Base-by-base conservation (phyloP, 1,139 yeast species). In the Debaryomyces fabryi region DNA sequence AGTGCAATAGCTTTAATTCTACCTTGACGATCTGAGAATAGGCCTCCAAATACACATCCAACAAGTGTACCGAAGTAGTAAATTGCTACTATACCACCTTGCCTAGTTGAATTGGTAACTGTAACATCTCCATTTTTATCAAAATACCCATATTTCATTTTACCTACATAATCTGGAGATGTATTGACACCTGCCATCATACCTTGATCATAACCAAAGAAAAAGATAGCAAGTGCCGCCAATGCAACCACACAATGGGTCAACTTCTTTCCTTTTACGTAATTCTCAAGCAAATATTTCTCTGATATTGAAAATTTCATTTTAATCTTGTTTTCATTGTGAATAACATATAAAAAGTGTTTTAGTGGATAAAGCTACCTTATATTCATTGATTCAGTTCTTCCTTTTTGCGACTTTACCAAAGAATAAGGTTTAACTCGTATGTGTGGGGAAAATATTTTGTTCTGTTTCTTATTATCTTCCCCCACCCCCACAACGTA, bases 201-300 rank as follows among this genome's bases (percentile, higher is more conserved):
- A 58, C 91, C 91, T 65, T 86, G 91, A 62, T 85, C 90, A 57
- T 84, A 85, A 47, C 92, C 92, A 60, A 86, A 86, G 60, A 63
- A 53, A 6, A 48, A 45, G 16, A 48, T 48, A 10, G 63, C 53
- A 21, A 59, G 53, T 25, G 61, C 59, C 27, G 60, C 49, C 5
- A 58, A 49, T 40, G 53, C 41, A 47, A 57, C 24, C 52, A 57
- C 56, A 34, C 52, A 49, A 3, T 49, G 45, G 6, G 53, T 53
- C n/a, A 57, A 52, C 6, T 18, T 42, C 6, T 47, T 44, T 6
- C 60, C 58, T n/a, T 48, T 49, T 9, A 47, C 42, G 4, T 42
- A 42, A 27, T 48, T 48, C 35, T 50, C 52, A n/a, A 50, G 45
- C 18, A 50, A 37, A 34, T 43, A 46, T 15, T 34, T 45, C 23